Conservation (phyloP, 345 rosid species). For the Eucalyptus sp. region DNA sequence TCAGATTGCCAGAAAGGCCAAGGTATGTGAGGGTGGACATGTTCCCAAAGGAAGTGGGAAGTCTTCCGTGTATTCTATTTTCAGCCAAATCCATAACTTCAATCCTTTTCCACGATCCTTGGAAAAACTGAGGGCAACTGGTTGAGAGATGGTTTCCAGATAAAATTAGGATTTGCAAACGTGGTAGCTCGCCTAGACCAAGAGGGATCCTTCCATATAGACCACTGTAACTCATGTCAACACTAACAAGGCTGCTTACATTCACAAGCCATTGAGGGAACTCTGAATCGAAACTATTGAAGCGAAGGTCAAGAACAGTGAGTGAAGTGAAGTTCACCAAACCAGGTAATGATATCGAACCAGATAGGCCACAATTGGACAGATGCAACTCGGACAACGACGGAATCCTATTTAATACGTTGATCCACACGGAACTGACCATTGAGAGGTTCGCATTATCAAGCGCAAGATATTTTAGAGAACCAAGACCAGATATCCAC, state of each 20-base stretch:
- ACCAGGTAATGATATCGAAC: not conserved
- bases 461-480: slow-evolving; percentile 11
- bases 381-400: slow-evolving; percentile 12
- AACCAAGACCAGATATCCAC: slow-evolving; percentile 21
- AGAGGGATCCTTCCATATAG: slow-evolving; percentile 26
- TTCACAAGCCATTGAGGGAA: slow-evolving; percentile 26
- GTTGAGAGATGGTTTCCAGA: slow-evolving; percentile 18
- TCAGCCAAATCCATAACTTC: too few species aligned
- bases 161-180: slow-evolving; percentile 12
- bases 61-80: too few species aligned
- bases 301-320: slow-evolving; percentile 9
- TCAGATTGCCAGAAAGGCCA: too few species aligned
- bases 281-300: slow-evolving; percentile 2
- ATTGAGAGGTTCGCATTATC: slow-evolving; percentile 1
- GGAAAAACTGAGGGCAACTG: too few species aligned
- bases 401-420: not conserved
- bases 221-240: not conserved
- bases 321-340: slow-evolving; percentile 17
- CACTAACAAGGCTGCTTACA: slow-evolving; percentile 7
- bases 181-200: slow-evolving; percentile 18
- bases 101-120: too few species aligned
- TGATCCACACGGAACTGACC: not conserved
- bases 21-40: too few species aligned
- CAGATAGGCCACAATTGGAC: not conserved
- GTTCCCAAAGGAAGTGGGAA: too few species aligned